These are phyloP conservation scores for Davidsoniella virescens DNA, from an alignment of 2,329 filamentous ascomycete genomes.

Conservation along the genomic window DNA sequence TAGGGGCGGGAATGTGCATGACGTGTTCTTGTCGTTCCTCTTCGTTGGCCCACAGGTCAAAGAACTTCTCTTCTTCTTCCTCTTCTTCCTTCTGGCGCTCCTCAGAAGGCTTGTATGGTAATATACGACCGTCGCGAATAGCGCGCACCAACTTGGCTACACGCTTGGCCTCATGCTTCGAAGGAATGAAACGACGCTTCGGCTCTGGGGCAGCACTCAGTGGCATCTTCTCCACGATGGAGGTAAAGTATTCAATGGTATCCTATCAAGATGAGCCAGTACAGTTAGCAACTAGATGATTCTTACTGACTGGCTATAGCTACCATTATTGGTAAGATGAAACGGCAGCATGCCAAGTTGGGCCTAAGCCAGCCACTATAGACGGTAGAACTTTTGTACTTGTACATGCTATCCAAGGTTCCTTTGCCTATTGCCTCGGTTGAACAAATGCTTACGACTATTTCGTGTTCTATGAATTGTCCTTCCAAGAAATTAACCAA, in stretches of 20 bases:
- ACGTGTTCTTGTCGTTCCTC: slow-evolving; percentile 63
- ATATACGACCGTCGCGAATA: slow-evolving; percentile 82
- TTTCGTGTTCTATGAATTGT: too few relatives aligned
- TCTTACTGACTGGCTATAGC: slow-evolving; percentile 5
- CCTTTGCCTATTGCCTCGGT: too few relatives aligned
- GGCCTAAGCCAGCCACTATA: too few relatives aligned
- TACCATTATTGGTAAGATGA: too few relatives aligned
- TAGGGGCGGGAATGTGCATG: slow-evolving; percentile 92
- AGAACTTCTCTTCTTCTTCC: slow-evolving; percentile 48
- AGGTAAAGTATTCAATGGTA: slow-evolving; percentile 86
- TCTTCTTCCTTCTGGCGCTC: slow-evolving; percentile 53
- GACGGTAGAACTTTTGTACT: too few relatives aligned
- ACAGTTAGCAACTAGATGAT: slow-evolving; percentile 12
- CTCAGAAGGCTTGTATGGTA: slow-evolving; percentile 68
- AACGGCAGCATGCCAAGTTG: too few relatives aligned
- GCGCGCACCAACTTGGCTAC: slow-evolving; percentile 95
- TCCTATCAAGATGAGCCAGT: slow-evolving; percentile 31
- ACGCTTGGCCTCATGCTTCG: slow-evolving; percentile 90
- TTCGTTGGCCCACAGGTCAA: slow-evolving; percentile 93
- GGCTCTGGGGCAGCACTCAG: slow-evolving; percentile 88
- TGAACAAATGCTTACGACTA: too few relatives aligned
- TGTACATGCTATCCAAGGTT: too few relatives aligned
- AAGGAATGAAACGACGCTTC: slow-evolving; percentile 87
- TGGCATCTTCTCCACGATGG: slow-evolving; percentile 83
- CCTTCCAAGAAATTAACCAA: too few relatives aligned